These are phyloP conservation scores for Colletotrichum lentis DNA, from an alignment of 2,329 filamentous ascomycete genomes.

Conservation along the genomic window DNA sequence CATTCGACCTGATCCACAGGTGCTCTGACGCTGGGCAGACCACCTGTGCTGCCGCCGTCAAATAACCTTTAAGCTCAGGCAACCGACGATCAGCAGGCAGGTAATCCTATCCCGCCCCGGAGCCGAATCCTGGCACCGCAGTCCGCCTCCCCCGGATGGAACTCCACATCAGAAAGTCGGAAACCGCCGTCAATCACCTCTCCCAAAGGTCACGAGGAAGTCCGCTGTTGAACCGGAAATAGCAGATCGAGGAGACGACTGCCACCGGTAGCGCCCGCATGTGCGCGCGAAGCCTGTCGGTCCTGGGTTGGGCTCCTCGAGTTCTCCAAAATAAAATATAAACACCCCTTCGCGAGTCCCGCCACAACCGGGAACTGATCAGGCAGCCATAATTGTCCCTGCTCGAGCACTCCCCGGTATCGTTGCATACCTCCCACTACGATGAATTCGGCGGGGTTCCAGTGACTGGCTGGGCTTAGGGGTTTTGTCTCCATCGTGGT, in stretches of 20 bases:
- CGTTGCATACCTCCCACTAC: not conserved
- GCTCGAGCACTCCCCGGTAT: not conserved
- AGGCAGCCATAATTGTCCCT: slow-evolving; percentile 23
- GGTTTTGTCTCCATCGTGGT: slow-evolving; percentile 1
- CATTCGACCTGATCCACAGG: not conserved
- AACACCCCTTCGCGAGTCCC: not conserved
- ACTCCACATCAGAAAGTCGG: slow-evolving; percentile 23
- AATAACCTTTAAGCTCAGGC: slow-evolving; percentile 11
- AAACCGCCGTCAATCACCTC: not conserved
- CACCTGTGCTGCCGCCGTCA: not conserved
- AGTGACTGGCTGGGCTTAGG: not conserved
- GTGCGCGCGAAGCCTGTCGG: not conserved
- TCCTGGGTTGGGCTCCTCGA: not conserved
- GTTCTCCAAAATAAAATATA: not conserved
- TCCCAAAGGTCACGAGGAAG: not conserved
- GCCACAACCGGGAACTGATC: not conserved
- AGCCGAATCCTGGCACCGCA: slow-evolving; percentile 21
- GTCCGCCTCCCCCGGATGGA: slow-evolving; percentile 20
- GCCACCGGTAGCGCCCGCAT: not conserved
- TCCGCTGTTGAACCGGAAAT: not conserved
- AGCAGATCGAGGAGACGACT: not conserved
- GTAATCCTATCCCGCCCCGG: slow-evolving; percentile 18
- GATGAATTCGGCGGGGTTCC: not conserved
- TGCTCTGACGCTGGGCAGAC: not conserved
- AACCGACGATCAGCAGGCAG: slow-evolving; percentile 17